A percentile compares a stretch with the other conserved stretches of the same genome.
phyloP scores from a whole-genome alignment of 106 monocot genomes.

The Gastrodia elata region DNA sequence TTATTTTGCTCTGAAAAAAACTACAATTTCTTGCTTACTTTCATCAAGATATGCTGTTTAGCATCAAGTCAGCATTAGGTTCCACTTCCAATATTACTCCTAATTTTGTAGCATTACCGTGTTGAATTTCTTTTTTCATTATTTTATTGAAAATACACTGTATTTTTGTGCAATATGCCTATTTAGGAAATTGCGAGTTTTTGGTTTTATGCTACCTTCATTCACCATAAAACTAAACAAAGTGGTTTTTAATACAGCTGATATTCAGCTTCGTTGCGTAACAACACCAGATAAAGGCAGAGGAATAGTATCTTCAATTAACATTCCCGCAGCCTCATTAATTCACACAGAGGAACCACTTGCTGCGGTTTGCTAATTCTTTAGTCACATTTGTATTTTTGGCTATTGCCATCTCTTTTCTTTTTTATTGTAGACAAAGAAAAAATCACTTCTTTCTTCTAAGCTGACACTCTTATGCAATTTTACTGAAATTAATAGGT shows the following conservation, averaged over 20 bases:
- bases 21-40: not conserved
- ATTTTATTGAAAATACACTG: not conserved
- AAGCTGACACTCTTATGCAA: not conserved
- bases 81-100: not conserved
- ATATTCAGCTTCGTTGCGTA: constrained; percentile 42
- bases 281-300: constrained; percentile 58
- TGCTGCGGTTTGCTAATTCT: constrained; percentile 54
- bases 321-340: constrained; percentile 55
- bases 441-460: not conserved
- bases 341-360: constrained; percentile 77
- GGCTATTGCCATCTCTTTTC: not conserved
- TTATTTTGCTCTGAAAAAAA: not conserved
- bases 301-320: constrained; percentile 48
- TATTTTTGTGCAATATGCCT: not conserved
- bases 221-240: not conserved
- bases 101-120: not conserved
- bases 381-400: not conserved
- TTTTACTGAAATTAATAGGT: constrained; percentile 14
- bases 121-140: not conserved
- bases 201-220: not conserved
- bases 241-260: constrained; percentile 23
- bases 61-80: not conserved
- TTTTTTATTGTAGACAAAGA: not conserved
- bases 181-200: not conserved
- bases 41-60: not conserved